Conservation (phyloP, 176 grass and related monocot genomes). For the Zea luxurians region DNA sequence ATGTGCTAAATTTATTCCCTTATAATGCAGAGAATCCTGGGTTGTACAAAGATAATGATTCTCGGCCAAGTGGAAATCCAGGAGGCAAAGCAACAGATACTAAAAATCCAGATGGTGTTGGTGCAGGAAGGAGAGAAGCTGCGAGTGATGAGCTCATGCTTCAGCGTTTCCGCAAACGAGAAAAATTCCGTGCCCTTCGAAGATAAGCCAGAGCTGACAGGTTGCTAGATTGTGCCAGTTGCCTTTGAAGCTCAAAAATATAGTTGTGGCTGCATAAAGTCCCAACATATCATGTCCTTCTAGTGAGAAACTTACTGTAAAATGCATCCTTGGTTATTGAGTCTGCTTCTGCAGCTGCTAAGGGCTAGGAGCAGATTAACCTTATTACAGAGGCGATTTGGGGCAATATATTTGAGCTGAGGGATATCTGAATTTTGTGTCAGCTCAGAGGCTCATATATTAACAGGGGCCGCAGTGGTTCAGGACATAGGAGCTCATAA, state of each 20-base stretch:
- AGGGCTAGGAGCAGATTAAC: not conserved
- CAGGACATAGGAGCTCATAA: not conserved
- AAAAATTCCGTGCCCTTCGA: conserved; percentile 68
- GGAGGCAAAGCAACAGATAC: conserved; percentile 47
- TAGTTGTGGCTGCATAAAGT: not conserved
- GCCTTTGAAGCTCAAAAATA: conserved; percentile 17
- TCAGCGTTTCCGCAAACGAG: conserved; percentile 74
- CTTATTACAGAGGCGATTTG: not conserved
- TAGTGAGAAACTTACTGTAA: not conserved
- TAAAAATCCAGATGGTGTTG: conserved; percentile 46
- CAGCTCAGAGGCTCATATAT: not conserved
- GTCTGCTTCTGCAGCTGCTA: conserved; percentile 16
- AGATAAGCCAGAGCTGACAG: conserved; percentile 46
- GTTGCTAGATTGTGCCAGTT: not conserved
- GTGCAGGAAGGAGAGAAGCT: conserved; percentile 57
- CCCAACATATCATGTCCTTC: not conserved
- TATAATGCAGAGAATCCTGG: conserved; percentile 63
- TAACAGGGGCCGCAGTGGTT: not conserved
- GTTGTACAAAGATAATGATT: conserved; percentile 53
- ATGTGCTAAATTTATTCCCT: conserved; percentile 18
- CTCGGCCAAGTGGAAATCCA: conserved; percentile 39
- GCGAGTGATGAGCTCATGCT: conserved; percentile 77
- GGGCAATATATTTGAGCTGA: not conserved
- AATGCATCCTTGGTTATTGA: conserved; percentile 3
- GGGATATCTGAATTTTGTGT: not conserved